Evolutionary conservation across 148 eudicot species (phyloP).

Genomic region (Simmondsia chinensis): DNA sequence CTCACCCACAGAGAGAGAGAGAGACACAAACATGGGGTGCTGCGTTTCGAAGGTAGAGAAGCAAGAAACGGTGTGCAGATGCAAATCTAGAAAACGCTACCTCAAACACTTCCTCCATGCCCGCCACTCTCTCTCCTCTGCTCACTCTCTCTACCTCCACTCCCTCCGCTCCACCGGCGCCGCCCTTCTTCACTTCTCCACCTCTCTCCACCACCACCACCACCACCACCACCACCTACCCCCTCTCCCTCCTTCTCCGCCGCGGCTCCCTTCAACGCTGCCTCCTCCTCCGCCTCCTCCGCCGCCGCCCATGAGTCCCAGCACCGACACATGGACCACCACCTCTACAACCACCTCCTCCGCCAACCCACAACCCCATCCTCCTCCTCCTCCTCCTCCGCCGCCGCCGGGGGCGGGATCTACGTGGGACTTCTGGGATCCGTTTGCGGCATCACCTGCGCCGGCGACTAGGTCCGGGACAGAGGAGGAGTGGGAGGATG

Average conservation of each 20-base stretch:
- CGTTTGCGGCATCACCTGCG: constrained; percentile 37
- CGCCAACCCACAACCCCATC: constrained; percentile 15
- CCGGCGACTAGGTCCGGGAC: constrained; percentile 31
- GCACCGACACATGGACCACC: constrained; percentile 35
- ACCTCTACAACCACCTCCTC: constrained; percentile 31
- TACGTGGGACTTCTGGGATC: constrained; percentile 95
- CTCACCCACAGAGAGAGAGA: too few species aligned
- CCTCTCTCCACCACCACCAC: constrained; percentile 36
- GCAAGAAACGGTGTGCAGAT: constrained; percentile 77
- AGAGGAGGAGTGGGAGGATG: constrained; percentile 60
- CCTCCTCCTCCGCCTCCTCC: constrained; percentile 20
- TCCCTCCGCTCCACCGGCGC: constrained; percentile 63
- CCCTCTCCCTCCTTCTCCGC: constrained; percentile 6
- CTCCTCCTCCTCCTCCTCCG: constrained; percentile 57
- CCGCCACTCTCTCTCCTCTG: constrained; percentile 47
- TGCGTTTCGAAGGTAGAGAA: constrained; percentile 64
- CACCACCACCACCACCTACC: constrained; percentile 10
- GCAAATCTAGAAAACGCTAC: constrained; percentile 70
- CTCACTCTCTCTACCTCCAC: constrained; percentile 56
- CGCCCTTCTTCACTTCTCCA: constrained; percentile 63
- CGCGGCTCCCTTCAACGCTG: constrained; percentile 11
- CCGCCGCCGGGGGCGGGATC: constrained; percentile 34
- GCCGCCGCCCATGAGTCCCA: constrained; percentile 36
- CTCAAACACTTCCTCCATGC: constrained; percentile 72
- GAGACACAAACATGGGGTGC: constrained; percentile 52